Evolutionary conservation across 352 stramenopile genomes (phyloP).

Genomic region (Detonula confervacea): DNA sequence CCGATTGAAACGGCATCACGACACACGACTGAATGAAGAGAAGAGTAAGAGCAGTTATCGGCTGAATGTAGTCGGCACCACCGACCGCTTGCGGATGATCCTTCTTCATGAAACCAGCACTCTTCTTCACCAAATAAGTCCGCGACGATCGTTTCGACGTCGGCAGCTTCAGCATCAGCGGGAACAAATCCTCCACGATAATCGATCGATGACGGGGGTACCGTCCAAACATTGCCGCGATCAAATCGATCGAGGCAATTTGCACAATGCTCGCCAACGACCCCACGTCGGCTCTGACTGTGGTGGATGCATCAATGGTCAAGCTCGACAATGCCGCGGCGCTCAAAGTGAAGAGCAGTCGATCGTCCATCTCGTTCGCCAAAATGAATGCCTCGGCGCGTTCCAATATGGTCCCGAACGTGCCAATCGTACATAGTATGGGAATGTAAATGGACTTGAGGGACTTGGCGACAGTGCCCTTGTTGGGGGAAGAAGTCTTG

Average conservation of each 20-base stretch:
- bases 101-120: too few species aligned
- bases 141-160: slow-evolving; percentile 74
- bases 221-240: slow-evolving; percentile 75
- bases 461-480: slow-evolving; percentile 45
- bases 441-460: slow-evolving; percentile 75
- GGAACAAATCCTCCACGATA: slow-evolving; percentile 86
- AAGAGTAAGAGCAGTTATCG: slow-evolving; percentile 70
- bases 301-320: slow-evolving; percentile 63
- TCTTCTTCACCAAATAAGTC: slow-evolving; percentile 70
- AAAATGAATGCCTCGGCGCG: slow-evolving; percentile 66
- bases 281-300: slow-evolving; percentile 35
- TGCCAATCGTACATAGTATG: slow-evolving; percentile 64
- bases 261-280: slow-evolving; percentile 68
- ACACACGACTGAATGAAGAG: slow-evolving; percentile 80
- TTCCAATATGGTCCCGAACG: slow-evolving; percentile 70
- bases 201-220: slow-evolving; percentile 78
- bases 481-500: slow-evolving; percentile 21
- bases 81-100: slow-evolving; percentile 15
- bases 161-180: slow-evolving; percentile 80
- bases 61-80: slow-evolving; percentile 70
- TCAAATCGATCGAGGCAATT: slow-evolving; percentile 62
- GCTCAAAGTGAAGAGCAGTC: slow-evolving; percentile 73
- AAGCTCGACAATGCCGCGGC: slow-evolving; percentile 61
- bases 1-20: slow-evolving; percentile 54
- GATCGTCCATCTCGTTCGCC: slow-evolving; percentile 74